Evolutionary conservation across 306 rosid species (phyloP), one percentile per base, ranked within the genome.

Genomic region (Cyclanthera cordifolia): DNA sequence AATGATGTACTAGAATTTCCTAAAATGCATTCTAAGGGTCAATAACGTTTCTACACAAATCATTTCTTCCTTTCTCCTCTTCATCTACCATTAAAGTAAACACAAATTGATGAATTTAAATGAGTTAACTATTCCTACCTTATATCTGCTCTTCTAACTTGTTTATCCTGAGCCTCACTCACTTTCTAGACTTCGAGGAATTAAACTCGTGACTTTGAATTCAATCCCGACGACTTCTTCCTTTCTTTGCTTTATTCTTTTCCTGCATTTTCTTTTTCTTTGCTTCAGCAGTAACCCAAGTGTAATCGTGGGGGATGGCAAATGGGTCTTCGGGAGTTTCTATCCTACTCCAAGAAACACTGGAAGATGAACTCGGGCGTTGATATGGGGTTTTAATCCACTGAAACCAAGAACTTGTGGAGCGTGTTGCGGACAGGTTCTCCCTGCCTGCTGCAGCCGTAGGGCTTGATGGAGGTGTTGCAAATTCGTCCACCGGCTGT

Each of bases 381-480:
- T 79, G 83, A 78, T 86, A 94, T 13, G 99, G 97, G 47, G 90
- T 95, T 74, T 85, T 88, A 49, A 90, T 90, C 99, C 99, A 94
- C 84, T 90, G 97, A 83, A 90, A 90, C 99, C 97, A 94, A 70
- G 99, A 85, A 61, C 86, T 75, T 0, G 91, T 75, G 49, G 75
- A 67, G 13, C 77, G 57, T 20, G 80, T 39, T 15, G 20, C 60
- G 2, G 80, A 56, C 3, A 95, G 97, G 80, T 96, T 93, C 78
- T 86, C 91, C 73, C 71, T 83, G 73, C 80, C 86, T 25, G 80
- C 87, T 25, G 81, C 41, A 4, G 78, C 71, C 4, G 85, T 67
- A 34, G 99, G 99, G 79, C 99, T 94, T 0, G 99, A 73, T 0
- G 99, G 99, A 0, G 96, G 99, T 3, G 99, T 94, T 2, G 86